Evolutionary conservation across 139 green algal genomes (phyloP).

Genomic region (Chlorella sp.): DNA sequence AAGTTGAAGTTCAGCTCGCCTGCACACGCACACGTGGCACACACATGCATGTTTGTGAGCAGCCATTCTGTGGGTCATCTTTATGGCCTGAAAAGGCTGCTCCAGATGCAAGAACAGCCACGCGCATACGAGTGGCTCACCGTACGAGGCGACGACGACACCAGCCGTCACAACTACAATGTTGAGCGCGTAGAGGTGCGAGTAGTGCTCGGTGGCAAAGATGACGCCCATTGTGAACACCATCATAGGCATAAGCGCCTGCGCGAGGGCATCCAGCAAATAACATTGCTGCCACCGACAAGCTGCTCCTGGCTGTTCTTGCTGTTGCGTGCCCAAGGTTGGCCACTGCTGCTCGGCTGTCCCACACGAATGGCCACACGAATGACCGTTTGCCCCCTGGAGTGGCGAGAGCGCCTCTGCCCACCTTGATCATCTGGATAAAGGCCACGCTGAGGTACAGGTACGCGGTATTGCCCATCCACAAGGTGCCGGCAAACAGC

Average conservation of each 20-base stretch:
- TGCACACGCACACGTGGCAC: constrained; percentile 9
- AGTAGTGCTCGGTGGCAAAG: constrained; percentile 67
- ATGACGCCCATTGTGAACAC: constrained; percentile 35
- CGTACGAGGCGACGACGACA: constrained; percentile 57
- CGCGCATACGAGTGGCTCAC: too few species aligned
- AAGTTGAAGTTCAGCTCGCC: constrained; percentile 42
- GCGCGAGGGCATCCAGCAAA: not conserved
- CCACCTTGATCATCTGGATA: constrained; percentile 94
- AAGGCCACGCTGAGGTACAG: constrained; percentile 90
- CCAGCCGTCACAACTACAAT: constrained; percentile 74
- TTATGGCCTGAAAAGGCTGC: not conserved
- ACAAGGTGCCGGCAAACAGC: constrained; percentile 66
- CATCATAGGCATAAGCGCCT: constrained; percentile 34
- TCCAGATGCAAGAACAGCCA: too few species aligned
- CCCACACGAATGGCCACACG: too few species aligned
- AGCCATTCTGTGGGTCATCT: not conserved
- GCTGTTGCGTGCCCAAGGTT: too few species aligned
- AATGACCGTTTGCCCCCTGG: too few species aligned
- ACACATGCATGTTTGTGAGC: not conserved
- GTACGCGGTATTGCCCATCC: constrained; percentile 92
- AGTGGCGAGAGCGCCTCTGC: too few species aligned
- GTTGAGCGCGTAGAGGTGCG: constrained; percentile 38
- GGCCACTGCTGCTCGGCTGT: too few species aligned
- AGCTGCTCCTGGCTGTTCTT: too few species aligned
- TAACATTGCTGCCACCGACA: too few species aligned